phyloP scores from a whole-genome alignment of 108 stramenopile genomes.

The Bacterosira constricta region DNA sequence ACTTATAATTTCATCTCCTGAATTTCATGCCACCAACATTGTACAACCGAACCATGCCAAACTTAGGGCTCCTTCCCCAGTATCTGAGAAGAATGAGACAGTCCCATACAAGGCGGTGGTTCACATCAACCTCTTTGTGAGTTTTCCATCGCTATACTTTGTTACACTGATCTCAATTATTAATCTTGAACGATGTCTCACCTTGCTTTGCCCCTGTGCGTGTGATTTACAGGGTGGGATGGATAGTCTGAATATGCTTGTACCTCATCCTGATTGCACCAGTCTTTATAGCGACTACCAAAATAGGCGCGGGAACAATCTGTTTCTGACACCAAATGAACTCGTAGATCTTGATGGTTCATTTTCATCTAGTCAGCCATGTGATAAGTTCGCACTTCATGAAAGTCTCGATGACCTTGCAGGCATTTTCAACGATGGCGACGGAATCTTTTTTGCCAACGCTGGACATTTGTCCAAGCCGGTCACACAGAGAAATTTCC shows the following conservation, averaged over 20 bases:
- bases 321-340: not conserved
- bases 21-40: slow-evolving; percentile 23
- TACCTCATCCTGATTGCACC: slow-evolving; percentile 26
- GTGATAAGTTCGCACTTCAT: slow-evolving; percentile 50
- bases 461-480: slow-evolving; percentile 23
- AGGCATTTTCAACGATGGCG: slow-evolving; percentile 41
- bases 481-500: slow-evolving; percentile 16
- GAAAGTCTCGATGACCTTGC: slow-evolving; percentile 13
- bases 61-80: not conserved
- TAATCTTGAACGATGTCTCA: not conserved
- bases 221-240: not conserved
- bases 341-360: slow-evolving; percentile 40
- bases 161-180: not conserved
- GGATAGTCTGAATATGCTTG: slow-evolving; percentile 33
- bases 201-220: not conserved
- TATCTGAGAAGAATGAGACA: not conserved
- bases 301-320: not conserved
- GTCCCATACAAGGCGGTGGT: slow-evolving; percentile 31
- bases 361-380: slow-evolving; percentile 39
- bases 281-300: slow-evolving; percentile 25
- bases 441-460: slow-evolving; percentile 36
- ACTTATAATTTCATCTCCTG: slow-evolving; percentile 22
- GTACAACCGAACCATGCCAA: not conserved
- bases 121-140: slow-evolving; percentile 31
- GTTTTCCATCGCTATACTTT: not conserved